phyloP scores from a whole-genome alignment of 768 basidiomycete genomes.

The Pulveroboletus frians region DNA sequence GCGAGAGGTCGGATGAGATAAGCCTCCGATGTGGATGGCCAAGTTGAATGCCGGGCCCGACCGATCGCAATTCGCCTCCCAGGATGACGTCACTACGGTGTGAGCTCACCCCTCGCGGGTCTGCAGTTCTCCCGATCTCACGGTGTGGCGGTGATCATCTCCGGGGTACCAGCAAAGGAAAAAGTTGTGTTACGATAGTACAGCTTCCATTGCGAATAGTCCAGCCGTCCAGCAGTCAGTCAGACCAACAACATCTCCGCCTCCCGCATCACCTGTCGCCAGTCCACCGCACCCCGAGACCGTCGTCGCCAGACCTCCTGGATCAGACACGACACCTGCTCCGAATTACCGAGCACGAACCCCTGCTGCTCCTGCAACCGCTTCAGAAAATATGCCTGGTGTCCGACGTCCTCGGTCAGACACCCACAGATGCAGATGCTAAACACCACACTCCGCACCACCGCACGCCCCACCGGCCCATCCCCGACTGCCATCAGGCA shows the following conservation, averaged over 20 bases:
- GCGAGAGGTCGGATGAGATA: constrained; percentile 35
- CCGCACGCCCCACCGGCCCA: constrained; percentile 41
- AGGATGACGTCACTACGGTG: no score
- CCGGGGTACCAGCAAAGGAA: no score
- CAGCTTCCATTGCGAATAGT: no score
- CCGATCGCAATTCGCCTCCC: no score
- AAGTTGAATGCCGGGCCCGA: neutral
- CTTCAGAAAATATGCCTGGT: constrained; percentile 40
- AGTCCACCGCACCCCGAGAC: constrained; percentile 43
- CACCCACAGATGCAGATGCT: constrained; percentile 69
- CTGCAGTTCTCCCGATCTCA: no score
- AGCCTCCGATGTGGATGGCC: constrained; percentile 28
- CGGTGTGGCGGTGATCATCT: no score
- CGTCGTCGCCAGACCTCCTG: constrained; percentile 53
- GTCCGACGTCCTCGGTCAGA: constrained; percentile 47
- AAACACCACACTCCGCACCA: constrained; percentile 76
- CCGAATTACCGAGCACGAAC: constrained; percentile 60
- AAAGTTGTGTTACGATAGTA: constrained; percentile 7
- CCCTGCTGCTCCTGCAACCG: constrained; percentile 48
- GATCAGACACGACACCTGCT: constrained; percentile 50
- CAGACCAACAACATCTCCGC: constrained; percentile 57
- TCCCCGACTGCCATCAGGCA: constrained; percentile 39
- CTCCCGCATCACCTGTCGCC: constrained; percentile 53
- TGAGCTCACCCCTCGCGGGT: no score
- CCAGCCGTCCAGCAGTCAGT: no score